Conservation (phyloP, 1,284 basidiomycete species). For the Cutaneotrichosporon sp. region DNA sequence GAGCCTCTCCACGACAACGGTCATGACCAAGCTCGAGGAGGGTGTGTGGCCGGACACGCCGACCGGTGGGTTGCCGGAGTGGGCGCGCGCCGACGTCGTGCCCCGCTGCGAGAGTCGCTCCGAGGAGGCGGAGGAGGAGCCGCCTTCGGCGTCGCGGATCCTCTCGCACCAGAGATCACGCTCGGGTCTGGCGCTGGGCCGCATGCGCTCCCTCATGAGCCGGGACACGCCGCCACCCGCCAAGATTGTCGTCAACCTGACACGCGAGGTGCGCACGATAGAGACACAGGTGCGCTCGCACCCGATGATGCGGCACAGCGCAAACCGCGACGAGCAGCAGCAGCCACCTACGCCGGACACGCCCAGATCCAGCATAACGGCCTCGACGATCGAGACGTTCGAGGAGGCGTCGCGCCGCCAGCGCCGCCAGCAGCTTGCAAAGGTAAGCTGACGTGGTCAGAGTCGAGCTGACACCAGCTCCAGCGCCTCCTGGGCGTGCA, state of each 20-base stretch:
- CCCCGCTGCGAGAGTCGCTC: slow-evolving; percentile 15
- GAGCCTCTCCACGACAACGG: slow-evolving; percentile 19
- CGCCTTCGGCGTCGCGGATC: not conserved
- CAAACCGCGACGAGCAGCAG: not conserved
- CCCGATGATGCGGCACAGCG: not conserved
- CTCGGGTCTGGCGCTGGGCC: not conserved
- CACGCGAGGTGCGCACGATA: slow-evolving; percentile 21
- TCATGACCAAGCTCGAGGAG: slow-evolving; percentile 23
- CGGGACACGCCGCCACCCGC: not conserved
- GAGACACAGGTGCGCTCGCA: slow-evolving; percentile 1
- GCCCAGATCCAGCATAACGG: not conserved
- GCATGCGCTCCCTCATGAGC: slow-evolving; percentile 5
- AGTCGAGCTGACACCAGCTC: slow-evolving; percentile 19
- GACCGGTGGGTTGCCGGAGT: slow-evolving; percentile 23
- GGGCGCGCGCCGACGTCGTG: slow-evolving; percentile 34
- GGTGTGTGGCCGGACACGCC: slow-evolving; percentile 26
- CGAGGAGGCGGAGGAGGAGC: not conserved
- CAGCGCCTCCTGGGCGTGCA: slow-evolving; percentile 34
- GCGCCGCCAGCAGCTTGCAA: slow-evolving; percentile 33
- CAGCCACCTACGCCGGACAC: not conserved
- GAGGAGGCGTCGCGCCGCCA: slow-evolving; percentile 26
- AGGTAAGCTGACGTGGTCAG: slow-evolving; percentile 23
- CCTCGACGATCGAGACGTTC: slow-evolving; percentile 7
- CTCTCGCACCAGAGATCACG: not conserved
- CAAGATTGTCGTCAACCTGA: slow-evolving; percentile 30